A percentile compares a stretch with the other conserved stretches of the same genome.
phyloP scores from a whole-genome alignment of 306 rosid genomes.

The Rosa persica region DNA sequence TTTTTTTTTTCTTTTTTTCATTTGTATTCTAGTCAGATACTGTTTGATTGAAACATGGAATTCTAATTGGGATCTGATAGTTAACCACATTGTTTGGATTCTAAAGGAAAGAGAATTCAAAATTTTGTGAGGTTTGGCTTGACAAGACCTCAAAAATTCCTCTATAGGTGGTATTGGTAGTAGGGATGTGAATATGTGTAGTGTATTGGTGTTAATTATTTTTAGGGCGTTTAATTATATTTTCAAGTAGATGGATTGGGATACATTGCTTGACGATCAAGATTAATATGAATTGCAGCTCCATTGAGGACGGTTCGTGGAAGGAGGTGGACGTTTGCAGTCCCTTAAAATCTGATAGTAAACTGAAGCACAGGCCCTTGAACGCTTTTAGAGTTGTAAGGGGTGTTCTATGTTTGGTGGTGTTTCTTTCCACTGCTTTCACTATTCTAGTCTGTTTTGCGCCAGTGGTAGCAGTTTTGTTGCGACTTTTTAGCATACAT shows the following conservation, averaged over 20 bases:
- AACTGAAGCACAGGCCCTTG: conserved; percentile 61
- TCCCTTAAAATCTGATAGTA: conserved; percentile 42
- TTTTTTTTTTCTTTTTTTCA: background rate
- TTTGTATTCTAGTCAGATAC: background rate
- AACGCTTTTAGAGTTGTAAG: conserved; percentile 63
- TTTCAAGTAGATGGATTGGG: background rate
- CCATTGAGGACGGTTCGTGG: conserved; percentile 36
- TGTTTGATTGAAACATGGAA: background rate
- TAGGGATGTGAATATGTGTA: background rate
- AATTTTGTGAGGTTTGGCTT: background rate
- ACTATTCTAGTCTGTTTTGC: conserved; percentile 65
- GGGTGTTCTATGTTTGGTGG: conserved; percentile 74
- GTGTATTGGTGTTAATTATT: background rate
- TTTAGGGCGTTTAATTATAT: background rate
- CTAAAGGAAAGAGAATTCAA: background rate
- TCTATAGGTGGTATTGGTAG: background rate
- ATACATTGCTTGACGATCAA: background rate
- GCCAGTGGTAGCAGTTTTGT: conserved; percentile 44
- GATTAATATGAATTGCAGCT: conserved; percentile 39
- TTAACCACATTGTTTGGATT: background rate
- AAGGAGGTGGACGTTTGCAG: conserved; percentile 62
- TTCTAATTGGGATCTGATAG: background rate
- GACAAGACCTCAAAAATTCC: background rate
- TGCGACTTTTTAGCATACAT: conserved; percentile 55
- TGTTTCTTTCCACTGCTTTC: conserved; percentile 83